Base-by-base conservation (phyloP, 768 basidiomycete genomes). In the Tremella yokohamensis region DNA sequence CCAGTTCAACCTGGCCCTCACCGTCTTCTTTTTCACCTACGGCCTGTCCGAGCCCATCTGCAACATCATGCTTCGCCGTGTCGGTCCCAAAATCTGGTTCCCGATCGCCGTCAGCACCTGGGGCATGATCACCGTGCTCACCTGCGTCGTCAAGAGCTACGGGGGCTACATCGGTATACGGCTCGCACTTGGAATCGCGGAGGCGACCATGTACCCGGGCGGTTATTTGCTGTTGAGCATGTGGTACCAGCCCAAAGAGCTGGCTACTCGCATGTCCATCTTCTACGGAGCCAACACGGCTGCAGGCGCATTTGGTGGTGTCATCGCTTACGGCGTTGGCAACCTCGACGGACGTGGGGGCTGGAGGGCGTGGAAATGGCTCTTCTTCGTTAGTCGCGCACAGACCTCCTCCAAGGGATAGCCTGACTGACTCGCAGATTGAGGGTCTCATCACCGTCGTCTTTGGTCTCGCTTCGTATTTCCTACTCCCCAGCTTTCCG, bases 1-100 rank as follows among this genome's bases (percentile, higher is more conserved):
- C 6, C 40, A 64, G 49, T 61, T 57, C 45, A 64, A 40, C 57
- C 49, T 42, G 40, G 61, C 49, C 13, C 49, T 50, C 20, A 50
- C 49, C 49, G 49, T 50, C 13, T 25, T 50, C 20, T 50, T 50
- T 20, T 50, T 50, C 49, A 50, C 49, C 20, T 50, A 50, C 49
- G 49, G 49, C 26, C 49, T 50, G 7, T 50, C 25, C 49, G 49
- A 50, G 49, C 49, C 49, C n/a, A 34, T 50, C 49, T 50, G 49
- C 49, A 50, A 50, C 26, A 25, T 50, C 26, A 34, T 34, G 22
- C 49, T 50, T n/a, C 49, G 49, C 22, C 49, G 49, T n/a, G 22
- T 50, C 13, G 49, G 49, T 50, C 49, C 49, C 2, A 50, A 34
- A n/a, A 50, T 50, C 49, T 50, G 49, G 49, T 50, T 50, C 49